Evolutionary conservation across 371 early-diverging fungal species (phyloP).

Genomic region (Funneliformis caledonium): DNA sequence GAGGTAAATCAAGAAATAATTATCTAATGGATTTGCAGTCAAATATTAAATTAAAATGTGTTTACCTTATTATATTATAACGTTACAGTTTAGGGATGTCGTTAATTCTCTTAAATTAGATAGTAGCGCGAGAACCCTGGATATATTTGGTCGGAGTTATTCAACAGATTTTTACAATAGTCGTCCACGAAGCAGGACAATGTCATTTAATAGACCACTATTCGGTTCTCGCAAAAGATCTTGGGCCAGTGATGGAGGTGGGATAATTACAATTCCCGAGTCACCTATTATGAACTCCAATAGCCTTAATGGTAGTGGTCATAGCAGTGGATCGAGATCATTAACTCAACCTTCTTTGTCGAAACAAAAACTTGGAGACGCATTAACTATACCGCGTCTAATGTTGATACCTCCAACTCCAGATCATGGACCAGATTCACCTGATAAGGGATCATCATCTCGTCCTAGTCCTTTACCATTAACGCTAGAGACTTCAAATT

Average conservation of each 20-base stretch:
- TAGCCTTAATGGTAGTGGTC: not conserved
- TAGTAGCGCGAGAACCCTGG: slow-evolving; percentile 35
- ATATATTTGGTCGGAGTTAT: slow-evolving; percentile 32
- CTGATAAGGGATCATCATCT: not conserved
- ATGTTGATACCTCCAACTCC: slow-evolving; percentile 20
- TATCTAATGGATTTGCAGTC: not conserved
- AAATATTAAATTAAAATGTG: not conserved
- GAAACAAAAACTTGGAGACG: not conserved
- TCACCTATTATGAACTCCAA: not conserved
- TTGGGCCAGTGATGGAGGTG: slow-evolving; percentile 11
- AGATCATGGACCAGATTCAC: slow-evolving; percentile 18
- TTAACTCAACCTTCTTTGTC: not conserved
- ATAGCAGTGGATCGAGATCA: not conserved
- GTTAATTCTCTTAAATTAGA: slow-evolving; percentile 53
- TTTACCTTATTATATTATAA: slow-evolving; percentile 20
- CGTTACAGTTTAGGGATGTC: slow-evolving; percentile 57
- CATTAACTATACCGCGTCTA: not conserved
- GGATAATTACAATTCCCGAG: not conserved
- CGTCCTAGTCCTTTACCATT: not conserved
- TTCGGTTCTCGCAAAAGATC: not conserved
- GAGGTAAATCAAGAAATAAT: slow-evolving; percentile 33
- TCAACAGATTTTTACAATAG: slow-evolving; percentile 8
- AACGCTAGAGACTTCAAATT: not conserved
- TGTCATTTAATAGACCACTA: not conserved
- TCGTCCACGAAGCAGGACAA: not conserved